These are phyloP conservation scores for Phoma sp. DNA, from an alignment of 2,329 filamentous ascomycete genomes.

Conservation along the genomic window DNA sequence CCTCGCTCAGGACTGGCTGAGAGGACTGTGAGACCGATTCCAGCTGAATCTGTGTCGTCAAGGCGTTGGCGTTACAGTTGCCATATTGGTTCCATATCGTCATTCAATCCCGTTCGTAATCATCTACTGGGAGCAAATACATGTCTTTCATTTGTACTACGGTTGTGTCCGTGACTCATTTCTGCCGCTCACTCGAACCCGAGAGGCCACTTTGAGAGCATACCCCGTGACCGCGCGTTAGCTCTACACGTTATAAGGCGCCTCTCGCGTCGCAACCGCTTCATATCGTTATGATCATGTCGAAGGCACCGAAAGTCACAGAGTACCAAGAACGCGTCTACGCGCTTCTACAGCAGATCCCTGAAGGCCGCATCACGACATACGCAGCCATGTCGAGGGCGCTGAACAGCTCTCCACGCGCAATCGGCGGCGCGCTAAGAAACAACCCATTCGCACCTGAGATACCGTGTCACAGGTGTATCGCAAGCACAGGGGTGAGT, in stretches of 20 bases:
- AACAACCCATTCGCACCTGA: conserved; percentile 81
- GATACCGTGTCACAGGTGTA: conserved; percentile 81
- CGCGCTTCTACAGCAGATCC: conserved; percentile 76
- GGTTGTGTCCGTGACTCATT: background rate
- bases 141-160: no score
- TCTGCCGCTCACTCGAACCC: background rate
- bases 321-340: conserved; percentile 62
- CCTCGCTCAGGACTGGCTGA: background rate
- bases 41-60: no score
- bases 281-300: conserved; percentile 15
- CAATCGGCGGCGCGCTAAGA: conserved; percentile 77
- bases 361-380: conserved; percentile 74
- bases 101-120: no score
- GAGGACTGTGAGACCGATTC: no score
- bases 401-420: conserved; percentile 73
- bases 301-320: conserved; percentile 38
- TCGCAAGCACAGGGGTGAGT: conserved; percentile 71
- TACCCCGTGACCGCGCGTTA: conserved; percentile 39
- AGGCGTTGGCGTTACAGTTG: no score
- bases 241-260: conserved; percentile 12
- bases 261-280: conserved; percentile 1
- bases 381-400: conserved; percentile 75
- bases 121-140: no score
- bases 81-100: background rate
- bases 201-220: conserved; percentile 43